phyloP scores from a whole-genome alignment of 768 basidiomycete species.

The Scleroderma citrinum region DNA sequence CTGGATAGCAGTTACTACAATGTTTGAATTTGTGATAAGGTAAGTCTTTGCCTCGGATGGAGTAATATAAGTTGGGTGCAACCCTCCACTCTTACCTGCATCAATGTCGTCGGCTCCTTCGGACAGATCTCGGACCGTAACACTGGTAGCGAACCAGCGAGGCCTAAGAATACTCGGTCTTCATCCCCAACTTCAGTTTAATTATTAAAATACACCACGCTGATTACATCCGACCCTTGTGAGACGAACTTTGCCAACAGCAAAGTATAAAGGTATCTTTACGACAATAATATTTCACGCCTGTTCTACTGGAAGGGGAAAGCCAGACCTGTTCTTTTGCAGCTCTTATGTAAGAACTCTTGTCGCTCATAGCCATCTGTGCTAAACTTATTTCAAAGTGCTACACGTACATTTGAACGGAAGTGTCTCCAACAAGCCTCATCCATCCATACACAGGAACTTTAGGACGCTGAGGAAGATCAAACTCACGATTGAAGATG shows the following conservation, averaged over 20 bases:
- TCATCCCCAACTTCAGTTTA: too few species aligned
- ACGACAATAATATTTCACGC: too few species aligned
- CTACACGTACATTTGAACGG: slow-evolving; percentile 66
- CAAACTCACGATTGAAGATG: slow-evolving; percentile 65
- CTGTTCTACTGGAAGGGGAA: too few species aligned
- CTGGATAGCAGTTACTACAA: slow-evolving; percentile 78
- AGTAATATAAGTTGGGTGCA: slow-evolving; percentile 56
- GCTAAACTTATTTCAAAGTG: slow-evolving; percentile 55
- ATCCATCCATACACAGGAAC: slow-evolving; percentile 50
- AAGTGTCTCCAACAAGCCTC: slow-evolving; percentile 55
- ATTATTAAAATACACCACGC: background rate
- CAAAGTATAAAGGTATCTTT: too few species aligned
- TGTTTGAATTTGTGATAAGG: slow-evolving; percentile 79
- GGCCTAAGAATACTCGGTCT: too few species aligned
- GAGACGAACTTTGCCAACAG: too few species aligned
- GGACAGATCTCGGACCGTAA: background rate
- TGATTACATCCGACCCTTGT: too few species aligned
- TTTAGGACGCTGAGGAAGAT: slow-evolving; percentile 42
- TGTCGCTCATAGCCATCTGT: slow-evolving; percentile 68
- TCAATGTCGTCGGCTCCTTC: background rate
- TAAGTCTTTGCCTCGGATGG: slow-evolving; percentile 67
- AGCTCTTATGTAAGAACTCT: slow-evolving; percentile 8
- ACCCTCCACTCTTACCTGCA: slow-evolving; percentile 17
- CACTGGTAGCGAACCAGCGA: background rate
- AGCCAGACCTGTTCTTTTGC: too few species aligned